Evolutionary conservation across 2,329 filamentous ascomycete species (phyloP), one percentile per base, ranked within the genome.

Genomic region (Botrytis squamosa): DNA sequence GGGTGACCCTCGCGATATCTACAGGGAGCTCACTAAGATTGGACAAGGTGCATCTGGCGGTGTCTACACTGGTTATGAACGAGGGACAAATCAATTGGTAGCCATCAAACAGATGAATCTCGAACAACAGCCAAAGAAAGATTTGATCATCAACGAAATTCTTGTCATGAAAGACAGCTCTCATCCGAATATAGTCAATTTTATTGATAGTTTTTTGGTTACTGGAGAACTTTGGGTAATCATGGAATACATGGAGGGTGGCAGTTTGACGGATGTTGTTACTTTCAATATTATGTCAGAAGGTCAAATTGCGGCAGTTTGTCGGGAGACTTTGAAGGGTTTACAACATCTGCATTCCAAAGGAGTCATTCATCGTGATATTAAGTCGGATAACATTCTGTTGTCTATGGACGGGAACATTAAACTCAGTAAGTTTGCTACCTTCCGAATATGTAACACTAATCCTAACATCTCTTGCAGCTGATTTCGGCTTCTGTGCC

Each of bases 41-140:
- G 96, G 96, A 0, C 96, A 99, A 83, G 96, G 96, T 82, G 96
- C 96, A 55, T 98, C 95, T 14, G 96, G 96, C 78, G 96, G 96
- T 75, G 96, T 99, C 1, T 99, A 91, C 81, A 97, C 94, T 0
- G 96, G 95, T 5, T 93, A 95, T 81, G 93, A 98, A 82, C 88
- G 90, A 77, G 91, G 90, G 73, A 92, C 90, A 57, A 97, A 97
- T 83, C 90, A 92, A 76, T 90, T 97, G 78, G 96, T 99, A 55
- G 96, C 96, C 60, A 98, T 99, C 84, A 99, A 99, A 85, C 96
- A 99, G 85, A 99, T 99, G 96, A 98, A 98, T 78, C 85, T 99
- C 73, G 96, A 98, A 83, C 93, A 98, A 83, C 96, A 99, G 80
- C 96, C 96, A 3, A 98, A 98, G 88, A 99, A 99, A 83, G 96